Conservation (phyloP, 1,284 basidiomycete species). For the Fomitopsis schrenkii region DNA sequence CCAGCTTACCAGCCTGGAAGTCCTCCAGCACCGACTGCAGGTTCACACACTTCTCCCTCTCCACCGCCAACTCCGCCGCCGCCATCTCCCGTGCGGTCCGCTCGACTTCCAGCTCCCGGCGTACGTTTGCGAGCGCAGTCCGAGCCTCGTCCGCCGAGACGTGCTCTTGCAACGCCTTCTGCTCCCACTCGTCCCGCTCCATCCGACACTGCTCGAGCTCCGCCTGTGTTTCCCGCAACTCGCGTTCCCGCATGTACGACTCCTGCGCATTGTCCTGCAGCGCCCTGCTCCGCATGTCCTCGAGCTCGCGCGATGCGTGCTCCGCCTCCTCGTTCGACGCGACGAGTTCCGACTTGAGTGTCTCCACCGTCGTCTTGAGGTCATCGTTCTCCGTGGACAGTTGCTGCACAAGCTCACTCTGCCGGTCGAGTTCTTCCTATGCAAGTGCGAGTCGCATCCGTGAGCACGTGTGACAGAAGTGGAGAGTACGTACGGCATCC, state of each 20-base stretch:
- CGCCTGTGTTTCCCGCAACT: conserved; percentile 74
- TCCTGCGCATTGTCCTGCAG: conserved; percentile 67
- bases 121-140: conserved; percentile 50
- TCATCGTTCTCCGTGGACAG: conserved; percentile 76
- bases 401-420: conserved; percentile 77
- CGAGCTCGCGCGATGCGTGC: conserved; percentile 65
- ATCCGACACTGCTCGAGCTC: conserved; percentile 83
- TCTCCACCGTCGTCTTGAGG: conserved; percentile 63
- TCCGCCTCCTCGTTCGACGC: conserved; percentile 72
- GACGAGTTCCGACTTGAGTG: conserved; percentile 76
- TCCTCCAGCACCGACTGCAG: conserved; percentile 92
- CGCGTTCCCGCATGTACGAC: conserved; percentile 69
- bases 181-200: conserved; percentile 89
- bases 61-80: conserved; percentile 55
- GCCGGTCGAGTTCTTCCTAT: conserved; percentile 93
- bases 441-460: conserved; percentile 22
- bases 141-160: conserved; percentile 67
- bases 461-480: conserved; percentile 10
- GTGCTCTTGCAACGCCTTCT: conserved; percentile 71
- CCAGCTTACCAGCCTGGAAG: conserved; percentile 79
- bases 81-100: conserved; percentile 51
- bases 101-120: conserved; percentile 67
- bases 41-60: conserved; percentile 77
- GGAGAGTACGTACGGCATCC: conserved; percentile 77
- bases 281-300: conserved; percentile 56